Evolutionary conservation across 2,329 filamentous ascomycete genomes (phyloP).

Genomic region (Colletotrichum lini): DNA sequence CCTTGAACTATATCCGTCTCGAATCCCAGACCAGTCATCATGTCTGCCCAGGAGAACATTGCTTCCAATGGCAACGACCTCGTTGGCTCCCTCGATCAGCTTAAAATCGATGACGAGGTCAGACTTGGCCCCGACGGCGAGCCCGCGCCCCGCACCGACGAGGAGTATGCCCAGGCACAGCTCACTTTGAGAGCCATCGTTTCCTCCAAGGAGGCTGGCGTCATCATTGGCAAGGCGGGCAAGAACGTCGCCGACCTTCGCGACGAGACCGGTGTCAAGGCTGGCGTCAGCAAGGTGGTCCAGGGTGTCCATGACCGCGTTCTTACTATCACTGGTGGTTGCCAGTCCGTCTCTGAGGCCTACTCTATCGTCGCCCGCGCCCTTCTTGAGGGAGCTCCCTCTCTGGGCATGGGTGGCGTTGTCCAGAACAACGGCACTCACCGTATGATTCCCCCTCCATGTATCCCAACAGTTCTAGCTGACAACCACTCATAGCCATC

Average conservation of each 20-base stretch:
- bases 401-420: conserved; percentile 96
- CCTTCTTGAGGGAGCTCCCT: conserved; percentile 91
- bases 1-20: conserved; percentile 27
- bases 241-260: conserved; percentile 98
- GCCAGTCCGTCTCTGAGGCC: conserved; percentile 90
- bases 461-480: conserved; percentile 33
- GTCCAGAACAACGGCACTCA: conserved; percentile 92
- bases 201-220: conserved; percentile 97
- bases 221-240: conserved; percentile 98
- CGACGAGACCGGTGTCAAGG: conserved; percentile 97
- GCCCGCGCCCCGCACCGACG: conserved; percentile 89
- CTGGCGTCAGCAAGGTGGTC: conserved; percentile 98
- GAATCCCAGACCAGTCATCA: conserved; percentile 52
- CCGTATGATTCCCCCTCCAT: conserved; percentile 74
- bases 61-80: conserved; percentile 73
- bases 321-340: conserved; percentile 91
- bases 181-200: conserved; percentile 97
- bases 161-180: conserved; percentile 94
- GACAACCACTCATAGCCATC: conserved; percentile 74
- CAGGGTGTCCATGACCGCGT: conserved; percentile 98
- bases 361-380: conserved; percentile 95
- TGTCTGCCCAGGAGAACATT: conserved; percentile 75
- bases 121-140: conserved; percentile 82
- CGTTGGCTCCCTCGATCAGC: conserved; percentile 73
- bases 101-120: conserved; percentile 75